Evolutionary conservation across 2,329 filamentous ascomycete genomes (phyloP), one percentile per base, ranked within the genome.

Genomic region (Ascochyta viciae-villosae): DNA sequence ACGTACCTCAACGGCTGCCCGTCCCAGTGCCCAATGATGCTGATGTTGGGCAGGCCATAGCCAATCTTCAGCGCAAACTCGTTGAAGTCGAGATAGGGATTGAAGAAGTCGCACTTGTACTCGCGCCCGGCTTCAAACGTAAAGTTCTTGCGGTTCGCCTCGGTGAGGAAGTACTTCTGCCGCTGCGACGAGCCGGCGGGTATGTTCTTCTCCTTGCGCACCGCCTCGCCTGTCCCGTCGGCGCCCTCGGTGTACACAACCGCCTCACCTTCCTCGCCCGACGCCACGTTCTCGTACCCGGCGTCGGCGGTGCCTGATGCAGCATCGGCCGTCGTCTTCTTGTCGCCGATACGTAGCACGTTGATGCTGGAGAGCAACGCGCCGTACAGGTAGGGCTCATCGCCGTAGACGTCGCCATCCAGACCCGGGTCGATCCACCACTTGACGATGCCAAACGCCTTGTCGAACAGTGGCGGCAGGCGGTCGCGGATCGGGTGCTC

Each of bases 391-490:
- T 92, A 92, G 0, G 94, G 95, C 65, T 85, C 82, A 69, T 98
- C 93, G 4, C 91, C 90, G 65, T 96, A 93, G 0, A 91, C 88
- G 73, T 99, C 93, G 9, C 92, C 93, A 8, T 97, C 92, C 0
- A 99, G 79, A 0, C 92, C 91, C 0, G 94, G 94, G 71, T 99
- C 94, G 44, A 98, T 89, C 80, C 88, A 90, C 89, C 91, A 96
- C 66, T 90, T 91, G 26, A 96, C 91, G 39, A 96, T 88, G 48
- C 87, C 88, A 76, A 97, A 87, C 0, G 92, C 93, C 9, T 91
- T 89, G 71, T 86, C 87, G 76, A 96, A 96, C 0, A 94, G 92
- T 0, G 91, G 91, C 0, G 95, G 94, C 2, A 99, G 81, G 15
- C 88, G 85, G 72, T 96, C 89, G 27, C 92, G 86, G 65, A 99